Base-by-base conservation (phyloP, 345 rosid species). In the Citrus trifoliata region DNA sequence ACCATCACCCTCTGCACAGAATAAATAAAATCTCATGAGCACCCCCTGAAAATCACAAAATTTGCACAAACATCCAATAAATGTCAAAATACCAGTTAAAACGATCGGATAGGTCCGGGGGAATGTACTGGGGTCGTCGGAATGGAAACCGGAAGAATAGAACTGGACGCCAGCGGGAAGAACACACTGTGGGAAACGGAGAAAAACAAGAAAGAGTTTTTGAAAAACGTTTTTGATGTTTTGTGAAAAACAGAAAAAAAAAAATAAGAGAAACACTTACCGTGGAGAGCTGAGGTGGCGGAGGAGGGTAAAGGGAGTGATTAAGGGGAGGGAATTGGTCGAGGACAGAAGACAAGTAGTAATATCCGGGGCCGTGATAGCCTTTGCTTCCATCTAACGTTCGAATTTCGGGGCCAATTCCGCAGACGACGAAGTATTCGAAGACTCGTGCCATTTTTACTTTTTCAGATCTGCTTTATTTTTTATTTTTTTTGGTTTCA, bases 71-170 rank as follows among this genome's bases (percentile, higher is more conserved):
- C 6, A 19, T 14, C 19, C 67, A 32, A 2, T 27, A 62, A 67
- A 30, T 18, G 42, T 42, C 30, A 32, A 72, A 82, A 67, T 81
- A 97, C 99, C 99, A 2, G 99, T 97, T 74, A 97, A 85, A 64
- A 97, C 99, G 55, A 97, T 94, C 24, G 98, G 99, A 85, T 94
- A 97, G 86, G 95, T 94, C 80, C 97, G 86, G 0, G 98, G 99
- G 80, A 84, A 86, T 48, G 92, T 87, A 18, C 85, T 85, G 76
- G 93, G 80, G 76, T 92, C 89, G 67, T 71, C 84, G n/a, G 88
- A 76, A 84, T 87, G 91, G 67, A 86, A 91, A 5, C 99, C 99
- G 38, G 98, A 87, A 19, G 92, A 63, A 78, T 86, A 88, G 60
- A 94, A 82, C 87, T 79, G 88, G 67, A 94, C 96, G 2, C 99